A percentile compares a stretch with the other conserved stretches of the same genome.
These are phyloP conservation scores for Neoscytalidium dimidiatum DNA, from an alignment of 2,329 filamentous ascomycete genomes.

Conservation along the genomic window DNA sequence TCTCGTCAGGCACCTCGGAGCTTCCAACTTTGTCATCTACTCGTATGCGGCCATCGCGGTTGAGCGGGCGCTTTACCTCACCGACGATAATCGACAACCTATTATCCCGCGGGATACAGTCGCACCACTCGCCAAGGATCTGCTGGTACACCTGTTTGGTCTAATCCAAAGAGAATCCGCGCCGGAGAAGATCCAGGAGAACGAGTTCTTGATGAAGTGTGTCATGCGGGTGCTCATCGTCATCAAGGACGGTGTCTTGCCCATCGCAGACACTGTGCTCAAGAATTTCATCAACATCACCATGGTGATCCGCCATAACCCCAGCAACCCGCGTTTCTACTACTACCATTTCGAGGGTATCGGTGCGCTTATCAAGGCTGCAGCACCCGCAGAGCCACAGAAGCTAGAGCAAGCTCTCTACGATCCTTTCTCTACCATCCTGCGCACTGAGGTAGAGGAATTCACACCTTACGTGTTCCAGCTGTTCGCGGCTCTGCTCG, in stretches of 20 bases:
- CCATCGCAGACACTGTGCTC: constrained; percentile 76
- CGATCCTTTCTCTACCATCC: constrained; percentile 76
- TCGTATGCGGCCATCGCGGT: constrained; percentile 96
- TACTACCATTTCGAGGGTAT: constrained; percentile 98
- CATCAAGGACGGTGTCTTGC: constrained; percentile 76
- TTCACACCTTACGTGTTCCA: constrained; percentile 98
- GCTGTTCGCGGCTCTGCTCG: constrained; percentile 85
- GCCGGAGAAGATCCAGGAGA: constrained; percentile 94
- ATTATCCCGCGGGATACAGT: constrained; percentile 81
- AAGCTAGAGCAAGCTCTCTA: constrained; percentile 82
- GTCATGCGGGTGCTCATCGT: constrained; percentile 97
- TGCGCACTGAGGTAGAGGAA: constrained; percentile 83
- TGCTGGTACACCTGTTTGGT: constrained; percentile 86
- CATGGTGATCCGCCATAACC: constrained; percentile 88
- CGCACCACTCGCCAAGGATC: constrained; percentile 77
- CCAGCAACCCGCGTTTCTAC: constrained; percentile 96
- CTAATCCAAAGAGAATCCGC: constrained; percentile 83
- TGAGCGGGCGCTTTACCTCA: constrained; percentile 86
- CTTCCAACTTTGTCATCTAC: constrained; percentile 93
- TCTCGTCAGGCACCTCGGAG: constrained; percentile 86
- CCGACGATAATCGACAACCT: constrained; percentile 71
- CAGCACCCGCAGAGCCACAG: constrained; percentile 66
- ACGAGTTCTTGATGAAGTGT: constrained; percentile 97
- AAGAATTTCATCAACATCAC: constrained; percentile 86
- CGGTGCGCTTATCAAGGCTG: constrained; percentile 81